These are phyloP conservation scores for Euphrasia arctica DNA, from an alignment of 305 asterid genomes.

Conservation along the genomic window DNA sequence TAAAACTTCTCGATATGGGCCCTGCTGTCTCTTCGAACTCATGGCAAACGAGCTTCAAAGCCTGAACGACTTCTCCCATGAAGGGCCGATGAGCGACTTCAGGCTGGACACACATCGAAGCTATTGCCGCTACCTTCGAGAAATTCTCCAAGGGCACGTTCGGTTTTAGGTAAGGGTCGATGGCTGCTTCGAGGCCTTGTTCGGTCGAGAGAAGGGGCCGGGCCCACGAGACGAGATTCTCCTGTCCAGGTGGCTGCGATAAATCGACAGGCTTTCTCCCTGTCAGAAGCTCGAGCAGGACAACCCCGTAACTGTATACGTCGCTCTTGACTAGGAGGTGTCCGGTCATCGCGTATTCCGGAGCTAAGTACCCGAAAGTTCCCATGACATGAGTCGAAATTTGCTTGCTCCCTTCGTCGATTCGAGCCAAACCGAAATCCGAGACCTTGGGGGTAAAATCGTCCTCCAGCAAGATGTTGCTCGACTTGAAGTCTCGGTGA, in stretches of 20 bases:
- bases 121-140: conserved; percentile 77
- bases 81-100: conserved; percentile 96
- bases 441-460: conserved; percentile 91
- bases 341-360: conserved; percentile 97
- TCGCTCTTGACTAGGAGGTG: conserved; percentile 96
- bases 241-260: conserved; percentile 87
- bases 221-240: conserved; percentile 86
- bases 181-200: conserved; percentile 57
- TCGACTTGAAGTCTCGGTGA: conserved; percentile 91
- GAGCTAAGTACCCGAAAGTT: conserved; percentile 97
- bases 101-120: conserved; percentile 96
- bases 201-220: conserved; percentile 65
- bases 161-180: conserved; percentile 50
- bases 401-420: conserved; percentile 71
- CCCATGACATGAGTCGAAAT: conserved; percentile 95
- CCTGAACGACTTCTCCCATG: conserved; percentile 98
- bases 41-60: conserved; percentile 81
- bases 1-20: conserved; percentile 52
- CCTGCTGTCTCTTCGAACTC: conserved; percentile 70
- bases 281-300: conserved; percentile 86
- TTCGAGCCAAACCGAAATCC: conserved; percentile 89
- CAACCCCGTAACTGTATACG: conserved; percentile 94
- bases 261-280: conserved; percentile 87
- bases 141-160: conserved; percentile 44
- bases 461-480: conserved; percentile 78